phyloP scores from a whole-genome alignment of 129 eudicot genomes.

The Saussurea involucrata region DNA sequence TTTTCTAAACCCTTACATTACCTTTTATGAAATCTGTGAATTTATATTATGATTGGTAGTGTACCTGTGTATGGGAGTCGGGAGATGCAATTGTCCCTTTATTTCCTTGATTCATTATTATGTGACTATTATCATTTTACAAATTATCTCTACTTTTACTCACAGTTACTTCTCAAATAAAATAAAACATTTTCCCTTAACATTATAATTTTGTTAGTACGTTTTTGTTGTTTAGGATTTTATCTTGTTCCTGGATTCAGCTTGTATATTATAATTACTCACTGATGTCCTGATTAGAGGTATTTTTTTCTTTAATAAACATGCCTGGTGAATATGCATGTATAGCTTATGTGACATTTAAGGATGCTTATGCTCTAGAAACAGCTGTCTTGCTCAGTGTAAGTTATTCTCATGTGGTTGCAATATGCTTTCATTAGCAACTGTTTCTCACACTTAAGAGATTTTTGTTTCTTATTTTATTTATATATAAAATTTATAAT shows the following conservation, averaged over 20 bases:
- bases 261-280: constrained; percentile 7
- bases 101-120: background rate
- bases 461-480: no score
- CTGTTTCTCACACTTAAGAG: background rate
- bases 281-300: constrained; percentile 15
- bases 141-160: background rate
- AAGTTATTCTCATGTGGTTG: constrained; percentile 32
- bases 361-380: constrained; percentile 74
- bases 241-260: background rate
- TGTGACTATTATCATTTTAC: background rate
- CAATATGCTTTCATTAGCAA: background rate
- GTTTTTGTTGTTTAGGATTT: background rate
- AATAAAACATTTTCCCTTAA: no score
- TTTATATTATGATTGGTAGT: no score
- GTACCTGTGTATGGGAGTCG: no score
- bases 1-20: no score
- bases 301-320: constrained; percentile 30
- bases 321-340: constrained; percentile 85
- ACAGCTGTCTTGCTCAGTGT: constrained; percentile 93
- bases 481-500: no score
- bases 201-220: background rate
- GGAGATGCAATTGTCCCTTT: no score
- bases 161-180: background rate
- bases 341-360: constrained; percentile 86
- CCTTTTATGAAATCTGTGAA: no score